Percentiles rank a stretch among this genome's conserved stretches.
phyloP scores from a whole-genome alignment of 805 yeast species.

The Candida boleticola region DNA sequence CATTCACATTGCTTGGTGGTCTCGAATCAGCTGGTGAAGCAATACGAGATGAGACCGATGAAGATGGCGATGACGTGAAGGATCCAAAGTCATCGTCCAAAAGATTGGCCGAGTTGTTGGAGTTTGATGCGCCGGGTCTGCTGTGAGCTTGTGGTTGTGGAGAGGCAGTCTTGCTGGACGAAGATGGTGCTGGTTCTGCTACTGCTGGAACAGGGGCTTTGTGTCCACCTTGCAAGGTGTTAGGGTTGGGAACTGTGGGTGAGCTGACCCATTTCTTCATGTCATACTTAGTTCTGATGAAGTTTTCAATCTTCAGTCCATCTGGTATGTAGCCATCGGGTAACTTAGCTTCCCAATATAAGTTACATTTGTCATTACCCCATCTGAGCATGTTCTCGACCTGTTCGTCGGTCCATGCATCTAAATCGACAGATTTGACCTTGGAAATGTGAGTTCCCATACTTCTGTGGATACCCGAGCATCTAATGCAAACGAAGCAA shows the following conservation, averaged over 20 bases:
- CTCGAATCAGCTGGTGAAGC: constrained; percentile 12
- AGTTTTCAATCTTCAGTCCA: constrained; percentile 80
- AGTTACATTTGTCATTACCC: constrained; percentile 82
- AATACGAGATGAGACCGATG: constrained; percentile 5
- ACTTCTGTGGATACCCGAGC: constrained; percentile 93
- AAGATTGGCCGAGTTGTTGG: constrained; percentile 14
- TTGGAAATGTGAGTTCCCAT: constrained; percentile 94
- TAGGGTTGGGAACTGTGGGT: constrained; percentile 59
- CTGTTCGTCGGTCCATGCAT: constrained; percentile 95
- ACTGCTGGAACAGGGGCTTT: not conserved
- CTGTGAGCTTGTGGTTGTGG: not conserved
- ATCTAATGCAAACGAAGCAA: constrained; percentile 86
- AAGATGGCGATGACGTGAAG: constrained; percentile 29
- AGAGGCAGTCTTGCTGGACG: not conserved
- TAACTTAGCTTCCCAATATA: constrained; percentile 79
- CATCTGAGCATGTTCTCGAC: constrained; percentile 75
- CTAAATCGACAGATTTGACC: constrained; percentile 91
- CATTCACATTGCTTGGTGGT: constrained; percentile 7
- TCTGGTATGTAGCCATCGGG: constrained; percentile 75
- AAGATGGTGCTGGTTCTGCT: not conserved
- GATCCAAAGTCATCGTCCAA: constrained; percentile 44
- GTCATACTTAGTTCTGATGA: constrained; percentile 90
- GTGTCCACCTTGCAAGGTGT: constrained; percentile 24
- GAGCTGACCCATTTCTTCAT: constrained; percentile 79
- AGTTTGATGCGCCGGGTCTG: no score